These are phyloP conservation scores for Hysterangium stoloniferum DNA, from an alignment of 768 basidiomycete genomes.

Conservation along the genomic window DNA sequence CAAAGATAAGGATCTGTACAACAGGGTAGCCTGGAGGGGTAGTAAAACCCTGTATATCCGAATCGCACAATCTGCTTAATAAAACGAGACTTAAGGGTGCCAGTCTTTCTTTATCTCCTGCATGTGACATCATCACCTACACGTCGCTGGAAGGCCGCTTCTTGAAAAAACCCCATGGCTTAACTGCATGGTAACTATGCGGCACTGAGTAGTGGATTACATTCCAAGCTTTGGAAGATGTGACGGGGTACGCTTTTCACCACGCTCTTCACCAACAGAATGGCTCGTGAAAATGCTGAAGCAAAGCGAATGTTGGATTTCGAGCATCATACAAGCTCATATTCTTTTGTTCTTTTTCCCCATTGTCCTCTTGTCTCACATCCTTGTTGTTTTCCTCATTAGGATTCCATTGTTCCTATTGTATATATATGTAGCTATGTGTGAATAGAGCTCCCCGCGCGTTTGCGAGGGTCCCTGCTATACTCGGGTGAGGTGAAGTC, in stretches of 20 bases:
- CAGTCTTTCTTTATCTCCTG: constrained; percentile 6
- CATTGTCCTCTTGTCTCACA: no score
- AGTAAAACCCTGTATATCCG: constrained; percentile 41
- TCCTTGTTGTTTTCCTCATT: no score
- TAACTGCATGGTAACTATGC: constrained; percentile 49
- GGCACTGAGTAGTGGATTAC: constrained; percentile 33
- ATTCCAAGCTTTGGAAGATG: constrained; percentile 48
- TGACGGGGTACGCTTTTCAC: constrained; percentile 51
- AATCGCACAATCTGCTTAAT: constrained; percentile 36
- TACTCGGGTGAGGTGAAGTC: no score
- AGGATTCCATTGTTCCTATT: no score
- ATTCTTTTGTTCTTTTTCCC: no score
- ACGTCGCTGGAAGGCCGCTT: constrained; percentile 25
- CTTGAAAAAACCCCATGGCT: constrained; percentile 52
- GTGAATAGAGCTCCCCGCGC: no score
- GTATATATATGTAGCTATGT: no score
- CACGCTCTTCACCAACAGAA: no score
- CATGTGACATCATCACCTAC: not conserved
- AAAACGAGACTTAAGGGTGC: constrained; percentile 52
- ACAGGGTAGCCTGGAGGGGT: constrained; percentile 36
- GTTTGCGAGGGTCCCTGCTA: no score
- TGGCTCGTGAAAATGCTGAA: no score
- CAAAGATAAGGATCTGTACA: constrained; percentile 40
- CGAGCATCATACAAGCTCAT: no score
- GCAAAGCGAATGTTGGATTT: no score